phyloP scores from a whole-genome alignment of 257 asterid genomes.

The Hygrophila difformis region DNA sequence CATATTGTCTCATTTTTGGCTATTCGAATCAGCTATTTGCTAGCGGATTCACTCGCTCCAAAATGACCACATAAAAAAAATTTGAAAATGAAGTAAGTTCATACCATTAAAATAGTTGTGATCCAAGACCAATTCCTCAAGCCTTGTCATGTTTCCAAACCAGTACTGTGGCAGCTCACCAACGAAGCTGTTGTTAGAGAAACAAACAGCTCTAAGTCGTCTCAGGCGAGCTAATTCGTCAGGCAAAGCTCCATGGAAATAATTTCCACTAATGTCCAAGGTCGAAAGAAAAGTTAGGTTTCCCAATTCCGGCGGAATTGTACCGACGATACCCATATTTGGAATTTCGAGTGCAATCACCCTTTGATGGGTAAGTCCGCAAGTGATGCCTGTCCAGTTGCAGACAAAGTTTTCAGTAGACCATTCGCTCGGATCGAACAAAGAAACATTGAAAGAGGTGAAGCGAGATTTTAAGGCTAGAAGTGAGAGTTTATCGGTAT shows the following conservation, averaged over 20 bases:
- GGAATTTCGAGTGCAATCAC: conserved; percentile 21
- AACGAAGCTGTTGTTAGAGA: conserved; percentile 16
- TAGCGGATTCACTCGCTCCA: too few relatives aligned
- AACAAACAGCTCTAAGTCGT: conserved; percentile 8
- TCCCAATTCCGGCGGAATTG: conserved; percentile 25
- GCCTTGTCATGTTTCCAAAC: conserved; percentile 8
- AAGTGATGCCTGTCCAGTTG: conserved; percentile 24
- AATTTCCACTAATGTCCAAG: conserved; percentile 17
- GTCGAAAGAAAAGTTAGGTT: conserved; percentile 27
- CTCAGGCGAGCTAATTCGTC: conserved; percentile 18
- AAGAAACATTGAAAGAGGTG: too few relatives aligned
- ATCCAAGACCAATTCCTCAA: conserved; percentile 3
- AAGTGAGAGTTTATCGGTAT: conserved; percentile 9
- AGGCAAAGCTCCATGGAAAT: conserved; percentile 20
- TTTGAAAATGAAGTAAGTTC: too few relatives aligned
- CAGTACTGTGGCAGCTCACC: conserved; percentile 25
- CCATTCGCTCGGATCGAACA: too few relatives aligned
- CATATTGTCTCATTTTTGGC: too few relatives aligned
- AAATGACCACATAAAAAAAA: too few relatives aligned
- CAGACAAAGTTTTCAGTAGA: too few relatives aligned
- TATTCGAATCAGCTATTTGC: too few relatives aligned
- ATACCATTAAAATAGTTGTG: conserved; percentile 8
- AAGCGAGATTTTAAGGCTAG: conserved; percentile 9
- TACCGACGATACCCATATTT: conserved; percentile 18
- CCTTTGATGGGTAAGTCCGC: conserved; percentile 22